Evolutionary conservation across 2,329 filamentous ascomycete species (phyloP).

Genomic region (Arthrobotrys megalospora): DNA sequence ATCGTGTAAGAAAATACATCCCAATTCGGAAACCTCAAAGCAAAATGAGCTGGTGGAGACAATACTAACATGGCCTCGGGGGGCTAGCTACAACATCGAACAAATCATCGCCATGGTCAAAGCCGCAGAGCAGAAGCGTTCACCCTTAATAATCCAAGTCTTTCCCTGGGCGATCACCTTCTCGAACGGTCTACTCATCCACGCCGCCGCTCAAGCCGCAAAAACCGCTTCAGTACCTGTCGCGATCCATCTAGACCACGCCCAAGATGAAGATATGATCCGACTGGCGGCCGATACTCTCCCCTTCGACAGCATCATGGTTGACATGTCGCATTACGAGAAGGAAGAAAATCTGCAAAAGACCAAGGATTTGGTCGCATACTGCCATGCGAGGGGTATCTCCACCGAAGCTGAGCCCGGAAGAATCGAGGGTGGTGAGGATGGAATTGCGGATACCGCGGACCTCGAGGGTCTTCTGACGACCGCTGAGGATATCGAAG

Average conservation of each 20-base stretch:
- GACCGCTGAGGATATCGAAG: constrained; percentile 77
- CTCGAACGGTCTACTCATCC: constrained; percentile 73
- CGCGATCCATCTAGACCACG: constrained; percentile 77
- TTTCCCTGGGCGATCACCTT: constrained; percentile 82
- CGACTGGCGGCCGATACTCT: constrained; percentile 75
- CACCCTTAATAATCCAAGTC: constrained; percentile 79
- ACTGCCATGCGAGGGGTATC: constrained; percentile 77
- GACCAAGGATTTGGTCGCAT: constrained; percentile 75
- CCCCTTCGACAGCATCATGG: constrained; percentile 81
- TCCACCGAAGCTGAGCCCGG: constrained; percentile 80
- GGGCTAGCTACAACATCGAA: constrained; percentile 76
- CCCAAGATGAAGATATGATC: constrained; percentile 76
- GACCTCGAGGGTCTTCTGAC: constrained; percentile 77
- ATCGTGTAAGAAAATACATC: constrained; percentile 70
- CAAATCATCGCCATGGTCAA: constrained; percentile 78
- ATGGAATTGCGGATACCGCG: constrained; percentile 79
- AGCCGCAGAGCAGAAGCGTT: constrained; percentile 78
- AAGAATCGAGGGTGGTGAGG: constrained; percentile 80
- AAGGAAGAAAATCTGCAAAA: constrained; percentile 78
- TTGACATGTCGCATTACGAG: constrained; percentile 82
- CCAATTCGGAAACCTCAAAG: constrained; percentile 64
- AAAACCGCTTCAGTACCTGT: constrained; percentile 74
- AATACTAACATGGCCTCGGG: not conserved
- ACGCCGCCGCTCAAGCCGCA: constrained; percentile 73
- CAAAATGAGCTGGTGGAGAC: not conserved